phyloP scores from a whole-genome alignment of 2,329 filamentous ascomycete genomes.

The Verticillium longisporum region DNA sequence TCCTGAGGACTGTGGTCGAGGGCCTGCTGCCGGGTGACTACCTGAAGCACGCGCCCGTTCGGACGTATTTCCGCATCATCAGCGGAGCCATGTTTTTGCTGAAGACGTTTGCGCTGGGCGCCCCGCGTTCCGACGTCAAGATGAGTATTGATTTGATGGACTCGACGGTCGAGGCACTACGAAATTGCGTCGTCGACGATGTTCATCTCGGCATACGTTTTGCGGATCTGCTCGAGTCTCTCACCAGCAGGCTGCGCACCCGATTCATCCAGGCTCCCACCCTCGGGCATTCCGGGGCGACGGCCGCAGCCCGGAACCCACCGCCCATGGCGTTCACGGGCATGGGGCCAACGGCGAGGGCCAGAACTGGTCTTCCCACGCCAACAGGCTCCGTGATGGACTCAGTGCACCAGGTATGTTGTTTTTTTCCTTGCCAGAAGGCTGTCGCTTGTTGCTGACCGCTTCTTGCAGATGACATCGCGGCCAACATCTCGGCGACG shows the following conservation, averaged over 20 bases:
- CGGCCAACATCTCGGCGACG: constrained; percentile 54
- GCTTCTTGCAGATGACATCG: constrained; percentile 10
- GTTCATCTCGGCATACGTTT: constrained; percentile 81
- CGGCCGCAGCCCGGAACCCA: constrained; percentile 31
- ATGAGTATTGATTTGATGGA: constrained; percentile 71
- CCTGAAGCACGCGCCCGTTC: constrained; percentile 74
- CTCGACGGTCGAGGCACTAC: constrained; percentile 64
- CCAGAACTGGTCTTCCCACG: constrained; percentile 21
- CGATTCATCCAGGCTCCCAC: constrained; percentile 64
- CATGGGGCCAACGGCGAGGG: constrained; percentile 4
- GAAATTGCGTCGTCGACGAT: constrained; percentile 76
- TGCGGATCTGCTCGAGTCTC: constrained; percentile 71
- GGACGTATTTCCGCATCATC: constrained; percentile 82
- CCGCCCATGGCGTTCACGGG: constrained; percentile 12
- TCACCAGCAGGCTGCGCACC: constrained; percentile 67
- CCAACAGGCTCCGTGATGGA: constrained; percentile 31
- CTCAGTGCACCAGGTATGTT: constrained; percentile 30
- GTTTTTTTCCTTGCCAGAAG: neutral
- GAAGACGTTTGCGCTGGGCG: constrained; percentile 77
- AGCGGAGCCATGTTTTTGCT: constrained; percentile 79
- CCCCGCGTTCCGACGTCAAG: constrained; percentile 70
- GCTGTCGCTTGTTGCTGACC: constrained; percentile 8
- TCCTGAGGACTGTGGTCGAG: constrained; percentile 71
- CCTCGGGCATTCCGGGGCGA: constrained; percentile 31
- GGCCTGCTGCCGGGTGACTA: constrained; percentile 68